A percentile compares a stretch with the other conserved stretches of the same genome.
Conservation (phyloP, 2,329 filamentous ascomycete species). For the Fusarium albidum region DNA sequence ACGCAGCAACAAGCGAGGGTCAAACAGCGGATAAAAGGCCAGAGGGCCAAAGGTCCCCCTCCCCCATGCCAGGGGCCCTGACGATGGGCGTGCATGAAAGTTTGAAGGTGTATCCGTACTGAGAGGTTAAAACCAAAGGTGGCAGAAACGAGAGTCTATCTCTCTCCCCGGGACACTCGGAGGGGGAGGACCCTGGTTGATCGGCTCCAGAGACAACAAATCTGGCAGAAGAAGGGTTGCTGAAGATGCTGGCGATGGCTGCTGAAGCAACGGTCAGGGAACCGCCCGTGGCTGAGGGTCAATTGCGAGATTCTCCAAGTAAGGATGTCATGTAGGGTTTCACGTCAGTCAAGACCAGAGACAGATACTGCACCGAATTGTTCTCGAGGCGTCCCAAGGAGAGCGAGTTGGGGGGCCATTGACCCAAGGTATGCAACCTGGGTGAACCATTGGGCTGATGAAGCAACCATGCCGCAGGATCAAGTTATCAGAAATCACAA, state of each 20-base stretch:
- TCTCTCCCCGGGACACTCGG: conserved; percentile 18
- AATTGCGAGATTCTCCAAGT: background rate
- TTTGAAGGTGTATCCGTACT: background rate
- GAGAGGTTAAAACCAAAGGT: no score
- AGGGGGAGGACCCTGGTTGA: conserved; percentile 27
- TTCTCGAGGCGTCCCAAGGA: background rate
- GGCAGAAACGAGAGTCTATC: background rate
- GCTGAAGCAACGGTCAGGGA: conserved; percentile 3
- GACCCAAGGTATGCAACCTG: conserved; percentile 27
- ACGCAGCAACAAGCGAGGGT: background rate
- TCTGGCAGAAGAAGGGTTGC: background rate
- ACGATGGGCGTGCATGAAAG: conserved; percentile 20
- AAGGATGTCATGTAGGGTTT: background rate
- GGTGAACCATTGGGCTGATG: conserved; percentile 9
- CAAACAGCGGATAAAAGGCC: conserved; percentile 26
- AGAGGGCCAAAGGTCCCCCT: conserved; percentile 22
- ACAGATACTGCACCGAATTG: conserved; percentile 8
- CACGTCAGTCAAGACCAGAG: background rate
- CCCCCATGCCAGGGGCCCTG: conserved; percentile 1
- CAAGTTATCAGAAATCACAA: conserved; percentile 5
- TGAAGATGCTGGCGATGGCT: background rate
- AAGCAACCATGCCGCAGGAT: background rate
- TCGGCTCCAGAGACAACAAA: conserved; percentile 19
- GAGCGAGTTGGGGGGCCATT: conserved; percentile 15
- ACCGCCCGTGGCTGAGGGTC: background rate